phyloP scores from a whole-genome alignment of 805 yeast species.

The Saccharomyces cerevisiae region DNA sequence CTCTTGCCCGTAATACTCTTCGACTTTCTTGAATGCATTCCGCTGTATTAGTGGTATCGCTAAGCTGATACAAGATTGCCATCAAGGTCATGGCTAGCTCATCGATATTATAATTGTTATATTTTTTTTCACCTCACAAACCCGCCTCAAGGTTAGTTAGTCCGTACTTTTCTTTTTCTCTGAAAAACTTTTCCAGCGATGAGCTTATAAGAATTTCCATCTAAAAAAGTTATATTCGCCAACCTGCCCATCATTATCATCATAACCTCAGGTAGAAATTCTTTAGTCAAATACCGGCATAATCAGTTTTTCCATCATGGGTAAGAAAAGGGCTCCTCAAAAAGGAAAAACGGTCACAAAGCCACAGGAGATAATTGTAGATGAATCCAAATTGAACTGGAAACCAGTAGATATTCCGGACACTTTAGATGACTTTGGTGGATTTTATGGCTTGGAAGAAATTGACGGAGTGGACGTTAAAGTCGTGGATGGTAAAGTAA shows the following conservation, averaged over 20 bases:
- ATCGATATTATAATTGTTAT: neutral
- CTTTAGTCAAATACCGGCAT: neutral
- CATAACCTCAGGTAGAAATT: neutral
- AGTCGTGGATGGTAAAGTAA: conserved; percentile 57
- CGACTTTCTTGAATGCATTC: conserved; percentile 22
- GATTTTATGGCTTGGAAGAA: conserved; percentile 88
- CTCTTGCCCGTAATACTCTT: conserved; percentile 31
- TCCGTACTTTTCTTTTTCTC: neutral
- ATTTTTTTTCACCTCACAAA: neutral
- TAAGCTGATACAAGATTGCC: neutral
- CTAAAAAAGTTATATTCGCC: neutral
- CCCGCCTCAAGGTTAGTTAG: neutral
- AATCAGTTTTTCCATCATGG: neutral
- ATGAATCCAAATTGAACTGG: conserved; percentile 58
- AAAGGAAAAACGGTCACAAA: neutral
- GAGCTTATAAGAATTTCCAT: neutral
- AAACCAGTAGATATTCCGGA: conserved; percentile 75
- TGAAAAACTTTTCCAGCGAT: neutral
- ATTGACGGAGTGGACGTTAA: conserved; percentile 87
- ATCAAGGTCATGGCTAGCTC: neutral
- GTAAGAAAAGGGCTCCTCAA: neutral
- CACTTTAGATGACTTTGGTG: conserved; percentile 78
- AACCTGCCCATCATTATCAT: neutral
- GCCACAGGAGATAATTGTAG: conserved; percentile 28
- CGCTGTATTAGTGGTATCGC: neutral